Evolutionary conservation across 176 grass and related monocot genomes (phyloP).

Genomic region (Hordeum vulgare): DNA sequence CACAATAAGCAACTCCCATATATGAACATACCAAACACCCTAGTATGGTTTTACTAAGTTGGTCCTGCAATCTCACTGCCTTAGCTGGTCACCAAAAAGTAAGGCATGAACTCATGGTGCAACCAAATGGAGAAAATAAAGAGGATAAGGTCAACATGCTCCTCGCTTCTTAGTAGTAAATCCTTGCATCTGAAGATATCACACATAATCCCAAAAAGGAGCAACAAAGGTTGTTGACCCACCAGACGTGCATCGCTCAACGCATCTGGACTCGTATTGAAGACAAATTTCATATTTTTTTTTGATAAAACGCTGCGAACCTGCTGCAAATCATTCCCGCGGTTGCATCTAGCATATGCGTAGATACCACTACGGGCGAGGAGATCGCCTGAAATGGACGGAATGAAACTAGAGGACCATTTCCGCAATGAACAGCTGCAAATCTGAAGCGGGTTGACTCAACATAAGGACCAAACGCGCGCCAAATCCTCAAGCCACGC

Average conservation of each 20-base stretch:
- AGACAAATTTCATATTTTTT: background rate
- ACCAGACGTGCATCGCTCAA: background rate
- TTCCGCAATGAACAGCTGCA: background rate
- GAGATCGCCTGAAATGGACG: background rate
- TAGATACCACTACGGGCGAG: background rate
- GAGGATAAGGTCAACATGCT: slow-evolving; percentile 1
- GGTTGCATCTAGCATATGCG: background rate
- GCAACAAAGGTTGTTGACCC: background rate
- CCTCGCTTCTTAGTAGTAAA: background rate
- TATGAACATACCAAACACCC: background rate
- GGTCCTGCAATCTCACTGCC: background rate
- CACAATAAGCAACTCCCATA: background rate
- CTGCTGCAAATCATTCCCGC: background rate
- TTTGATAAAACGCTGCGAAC: background rate
- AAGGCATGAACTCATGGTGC: background rate
- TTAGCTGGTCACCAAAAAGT: slow-evolving; percentile 14
- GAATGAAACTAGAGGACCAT: background rate
- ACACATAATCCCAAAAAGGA: background rate
- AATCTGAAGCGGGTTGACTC: background rate
- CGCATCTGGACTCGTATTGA: background rate
- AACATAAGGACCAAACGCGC: background rate
- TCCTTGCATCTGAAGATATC: background rate
- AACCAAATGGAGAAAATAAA: background rate
- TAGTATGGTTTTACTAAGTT: background rate
- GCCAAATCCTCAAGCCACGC: background rate